Evolutionary conservation across 495 filamentous ascomycete species (phyloP).

Genomic region (Xylaria scruposa): DNA sequence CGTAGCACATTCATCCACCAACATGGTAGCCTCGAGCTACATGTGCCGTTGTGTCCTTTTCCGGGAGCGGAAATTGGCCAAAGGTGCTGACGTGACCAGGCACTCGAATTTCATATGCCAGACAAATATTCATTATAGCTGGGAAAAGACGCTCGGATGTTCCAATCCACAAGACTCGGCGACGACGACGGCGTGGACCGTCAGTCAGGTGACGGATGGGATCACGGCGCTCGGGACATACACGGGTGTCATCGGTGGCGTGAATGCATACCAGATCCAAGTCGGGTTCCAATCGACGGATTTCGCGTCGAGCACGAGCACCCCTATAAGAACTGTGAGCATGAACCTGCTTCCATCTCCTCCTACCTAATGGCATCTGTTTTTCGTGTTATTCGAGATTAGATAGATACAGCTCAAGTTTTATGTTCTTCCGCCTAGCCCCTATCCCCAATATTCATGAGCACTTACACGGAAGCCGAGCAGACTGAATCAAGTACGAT

Average conservation of each 20-base stretch:
- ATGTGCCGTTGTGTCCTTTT: neutral
- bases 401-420: neutral
- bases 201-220: constrained; percentile 13
- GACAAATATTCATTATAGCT: neutral
- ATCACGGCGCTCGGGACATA: neutral
- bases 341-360: neutral
- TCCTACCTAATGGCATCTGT: neutral
- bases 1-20: neutral
- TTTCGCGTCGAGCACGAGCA: constrained; percentile 14
- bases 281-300: constrained; percentile 19
- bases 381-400: neutral
- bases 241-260: neutral
- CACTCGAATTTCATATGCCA: constrained; percentile 4
- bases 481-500: neutral
- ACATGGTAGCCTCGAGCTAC: neutral
- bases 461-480: neutral
- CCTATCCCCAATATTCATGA: neutral
- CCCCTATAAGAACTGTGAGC: constrained; percentile 7
- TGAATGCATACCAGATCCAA: constrained; percentile 24
- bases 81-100: neutral
- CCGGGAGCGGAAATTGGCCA: too few species aligned
- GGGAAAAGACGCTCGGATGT: constrained; percentile 21
- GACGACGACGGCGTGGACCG: constrained; percentile 22
- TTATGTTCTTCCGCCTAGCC: neutral
- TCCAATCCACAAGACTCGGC: neutral